phyloP scores from a whole-genome alignment of 1,139 yeast species.

The Casaregolazyma suthepensis region DNA sequence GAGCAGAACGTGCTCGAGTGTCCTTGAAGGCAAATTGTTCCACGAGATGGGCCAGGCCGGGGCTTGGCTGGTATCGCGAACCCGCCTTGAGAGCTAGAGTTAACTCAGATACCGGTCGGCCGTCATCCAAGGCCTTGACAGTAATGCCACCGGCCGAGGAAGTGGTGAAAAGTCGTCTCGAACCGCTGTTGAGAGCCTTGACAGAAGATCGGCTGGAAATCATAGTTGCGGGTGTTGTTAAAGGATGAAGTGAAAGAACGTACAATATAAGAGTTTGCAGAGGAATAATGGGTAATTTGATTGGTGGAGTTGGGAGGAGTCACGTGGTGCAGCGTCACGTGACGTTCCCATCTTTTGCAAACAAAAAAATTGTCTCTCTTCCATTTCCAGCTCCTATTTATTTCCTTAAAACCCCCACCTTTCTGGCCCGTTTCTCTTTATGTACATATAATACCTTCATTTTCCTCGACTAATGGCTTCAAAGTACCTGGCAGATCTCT shows the following conservation, averaged over 20 bases:
- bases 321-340: not conserved
- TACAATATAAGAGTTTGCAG: not conserved
- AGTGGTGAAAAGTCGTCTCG: conserved; percentile 23
- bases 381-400: not conserved
- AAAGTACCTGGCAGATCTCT: conserved; percentile 32
- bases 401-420: not conserved
- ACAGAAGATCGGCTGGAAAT: conserved; percentile 7
- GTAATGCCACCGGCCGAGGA: conserved; percentile 35
- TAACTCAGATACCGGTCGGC: conserved; percentile 59
- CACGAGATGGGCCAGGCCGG: conserved; percentile 83
- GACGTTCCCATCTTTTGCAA: not conserved
- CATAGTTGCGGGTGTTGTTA: not conserved
- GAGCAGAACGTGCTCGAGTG: conserved; percentile 77
- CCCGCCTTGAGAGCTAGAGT: conserved; percentile 85
- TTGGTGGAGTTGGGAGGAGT: not conserved
- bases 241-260: conserved; percentile 1
- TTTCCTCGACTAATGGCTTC: conserved; percentile 24
- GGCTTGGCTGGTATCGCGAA: conserved; percentile 61
- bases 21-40: conserved; percentile 79
- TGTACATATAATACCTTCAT: not conserved
- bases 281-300: conserved; percentile 6
- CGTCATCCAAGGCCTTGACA: conserved; percentile 42
- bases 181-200: conserved; percentile 1
- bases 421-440: not conserved
- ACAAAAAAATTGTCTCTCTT: not conserved